Conservation (phyloP, 2,329 filamentous ascomycete genomes). For the Chrysosporium keratinophilum region DNA sequence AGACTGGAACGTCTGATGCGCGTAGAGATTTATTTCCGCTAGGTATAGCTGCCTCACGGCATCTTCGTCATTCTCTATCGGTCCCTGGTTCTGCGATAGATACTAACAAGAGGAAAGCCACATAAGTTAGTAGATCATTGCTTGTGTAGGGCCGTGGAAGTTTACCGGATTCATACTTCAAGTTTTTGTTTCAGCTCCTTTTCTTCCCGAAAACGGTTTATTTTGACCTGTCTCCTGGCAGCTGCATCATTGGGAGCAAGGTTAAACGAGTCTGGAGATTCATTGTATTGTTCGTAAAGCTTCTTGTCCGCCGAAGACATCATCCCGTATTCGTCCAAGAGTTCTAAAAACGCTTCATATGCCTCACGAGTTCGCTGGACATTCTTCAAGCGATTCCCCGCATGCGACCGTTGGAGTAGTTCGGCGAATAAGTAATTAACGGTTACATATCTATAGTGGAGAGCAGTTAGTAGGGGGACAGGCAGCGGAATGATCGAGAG, state of each 20-base stretch:
- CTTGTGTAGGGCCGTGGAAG: constrained; percentile 5
- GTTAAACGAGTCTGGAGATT: constrained; percentile 62
- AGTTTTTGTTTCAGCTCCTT: constrained; percentile 75
- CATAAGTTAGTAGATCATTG: neutral
- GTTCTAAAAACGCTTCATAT: constrained; percentile 69
- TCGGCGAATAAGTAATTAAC: constrained; percentile 71
- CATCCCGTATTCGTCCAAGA: constrained; percentile 68
- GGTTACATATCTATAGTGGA: constrained; percentile 53
- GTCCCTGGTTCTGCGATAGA: constrained; percentile 48
- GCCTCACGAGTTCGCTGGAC: constrained; percentile 55
- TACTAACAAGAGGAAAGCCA: constrained; percentile 41
- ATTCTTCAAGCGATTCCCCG: constrained; percentile 52
- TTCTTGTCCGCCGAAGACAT: constrained; percentile 55
- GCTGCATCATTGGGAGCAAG: constrained; percentile 59
- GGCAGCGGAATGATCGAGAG: neutral
- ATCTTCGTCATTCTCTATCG: constrained; percentile 68
- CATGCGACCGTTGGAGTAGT: constrained; percentile 56
- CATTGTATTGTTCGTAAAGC: constrained; percentile 61
- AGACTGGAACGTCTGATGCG: constrained; percentile 71
- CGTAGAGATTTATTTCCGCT: constrained; percentile 60
- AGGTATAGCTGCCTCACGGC: constrained; percentile 69
- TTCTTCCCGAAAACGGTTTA: constrained; percentile 72
- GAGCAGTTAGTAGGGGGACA: constrained; percentile 18
- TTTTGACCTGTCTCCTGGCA: constrained; percentile 69
- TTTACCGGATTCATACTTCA: constrained; percentile 43